These are phyloP conservation scores for Kandelia obovata DNA, from an alignment of 345 rosid species.

Conservation along the genomic window DNA sequence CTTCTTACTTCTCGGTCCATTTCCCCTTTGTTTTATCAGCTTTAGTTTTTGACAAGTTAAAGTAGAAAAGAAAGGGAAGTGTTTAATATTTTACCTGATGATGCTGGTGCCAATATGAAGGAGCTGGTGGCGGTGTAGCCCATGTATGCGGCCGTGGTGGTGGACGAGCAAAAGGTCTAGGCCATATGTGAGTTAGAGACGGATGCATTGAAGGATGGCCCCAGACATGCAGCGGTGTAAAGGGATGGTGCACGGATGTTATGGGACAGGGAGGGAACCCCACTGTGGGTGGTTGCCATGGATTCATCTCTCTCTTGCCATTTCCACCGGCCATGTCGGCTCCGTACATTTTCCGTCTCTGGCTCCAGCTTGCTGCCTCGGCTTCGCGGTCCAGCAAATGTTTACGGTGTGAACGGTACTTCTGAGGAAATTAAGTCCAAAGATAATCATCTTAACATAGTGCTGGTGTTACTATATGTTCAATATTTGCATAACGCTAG, in stretches of 20 bases:
- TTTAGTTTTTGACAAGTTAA: background rate
- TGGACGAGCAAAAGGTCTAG: constrained; percentile 46
- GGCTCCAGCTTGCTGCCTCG: constrained; percentile 79
- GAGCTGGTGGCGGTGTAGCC: constrained; percentile 31
- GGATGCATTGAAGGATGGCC: constrained; percentile 71
- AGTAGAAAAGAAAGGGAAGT: background rate
- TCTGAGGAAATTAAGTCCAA: constrained; percentile 36
- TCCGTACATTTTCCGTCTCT: constrained; percentile 58
- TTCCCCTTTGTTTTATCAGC: background rate
- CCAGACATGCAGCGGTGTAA: constrained; percentile 79
- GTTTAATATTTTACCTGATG: constrained; percentile 36
- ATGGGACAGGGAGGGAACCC: constrained; percentile 79
- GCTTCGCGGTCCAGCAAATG: constrained; percentile 82
- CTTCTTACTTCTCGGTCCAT: background rate
- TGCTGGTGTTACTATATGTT: too few relatives aligned
- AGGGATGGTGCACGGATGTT: constrained; percentile 42
- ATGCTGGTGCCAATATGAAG: constrained; percentile 58
- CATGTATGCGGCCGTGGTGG: constrained; percentile 39
- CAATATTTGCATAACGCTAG: too few relatives aligned
- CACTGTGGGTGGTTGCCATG: constrained; percentile 60
- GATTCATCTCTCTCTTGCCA: constrained; percentile 43
- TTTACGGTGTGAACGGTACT: constrained; percentile 84
- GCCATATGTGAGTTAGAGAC: constrained; percentile 53
- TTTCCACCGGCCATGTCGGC: constrained; percentile 30
- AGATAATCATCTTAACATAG: too few relatives aligned